A percentile compares a stretch with the other conserved stretches of the same genome.
phyloP scores from a whole-genome alignment of 2,329 filamentous ascomycete species.

The Diaporthe sp. region DNA sequence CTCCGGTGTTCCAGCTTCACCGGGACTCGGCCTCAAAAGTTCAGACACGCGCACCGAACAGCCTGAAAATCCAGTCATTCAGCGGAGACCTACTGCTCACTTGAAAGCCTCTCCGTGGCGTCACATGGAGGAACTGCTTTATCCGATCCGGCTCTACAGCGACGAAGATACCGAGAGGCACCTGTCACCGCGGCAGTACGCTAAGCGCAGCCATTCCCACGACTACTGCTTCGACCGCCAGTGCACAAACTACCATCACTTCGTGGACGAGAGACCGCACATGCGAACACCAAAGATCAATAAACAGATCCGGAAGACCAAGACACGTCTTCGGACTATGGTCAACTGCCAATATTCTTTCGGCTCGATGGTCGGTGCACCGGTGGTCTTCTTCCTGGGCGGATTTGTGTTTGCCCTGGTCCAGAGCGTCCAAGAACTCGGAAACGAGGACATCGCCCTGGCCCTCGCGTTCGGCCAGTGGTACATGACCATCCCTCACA shows the following conservation, averaged over 20 bases:
- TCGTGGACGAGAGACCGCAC: slow-evolving; percentile 31
- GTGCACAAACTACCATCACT: slow-evolving; percentile 27
- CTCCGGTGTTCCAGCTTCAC: not conserved
- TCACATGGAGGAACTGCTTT: slow-evolving; percentile 45
- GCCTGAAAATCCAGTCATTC: not conserved
- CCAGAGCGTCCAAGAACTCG: slow-evolving; percentile 40
- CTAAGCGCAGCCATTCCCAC: slow-evolving; percentile 2
- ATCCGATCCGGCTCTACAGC: slow-evolving; percentile 41
- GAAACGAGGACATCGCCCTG: slow-evolving; percentile 40
- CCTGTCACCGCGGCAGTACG: slow-evolving; percentile 42
- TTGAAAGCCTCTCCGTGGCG: slow-evolving; percentile 43
- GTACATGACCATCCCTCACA: slow-evolving; percentile 45
- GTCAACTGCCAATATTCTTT: slow-evolving; percentile 45
- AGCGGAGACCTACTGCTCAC: not conserved
- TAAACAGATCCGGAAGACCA: slow-evolving; percentile 37
- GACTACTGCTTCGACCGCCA: not conserved
- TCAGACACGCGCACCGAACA: not conserved
- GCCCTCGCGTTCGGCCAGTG: slow-evolving; percentile 33
- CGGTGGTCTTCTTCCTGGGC: slow-evolving; percentile 46
- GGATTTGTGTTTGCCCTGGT: slow-evolving; percentile 45
- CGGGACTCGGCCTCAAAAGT: not conserved
- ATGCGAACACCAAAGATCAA: slow-evolving; percentile 31
- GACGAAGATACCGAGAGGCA: slow-evolving; percentile 36
- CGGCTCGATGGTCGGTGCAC: slow-evolving; percentile 45
- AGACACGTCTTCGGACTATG: slow-evolving; percentile 44